A percentile compares a stretch with the other conserved stretches of the same genome.
Conservation (phyloP, 331 rosid genomes). For the Telfairia occidentalis region DNA sequence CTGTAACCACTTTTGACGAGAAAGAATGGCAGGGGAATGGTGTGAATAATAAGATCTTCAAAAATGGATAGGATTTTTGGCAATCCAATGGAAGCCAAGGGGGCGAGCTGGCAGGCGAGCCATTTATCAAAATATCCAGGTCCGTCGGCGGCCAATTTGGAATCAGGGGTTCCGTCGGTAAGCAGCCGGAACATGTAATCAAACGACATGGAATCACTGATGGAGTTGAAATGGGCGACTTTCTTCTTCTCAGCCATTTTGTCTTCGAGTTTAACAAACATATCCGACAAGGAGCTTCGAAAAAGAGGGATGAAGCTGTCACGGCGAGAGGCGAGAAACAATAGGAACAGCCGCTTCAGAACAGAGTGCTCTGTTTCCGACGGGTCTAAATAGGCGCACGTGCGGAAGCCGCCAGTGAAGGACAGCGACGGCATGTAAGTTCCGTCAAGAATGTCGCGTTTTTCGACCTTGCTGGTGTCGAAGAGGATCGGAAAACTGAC, state of each 20-base stretch:
- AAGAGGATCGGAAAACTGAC: slow-evolving; percentile 45
- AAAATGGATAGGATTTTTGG: slow-evolving; percentile 25
- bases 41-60: slow-evolving; percentile 28
- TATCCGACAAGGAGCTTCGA: slow-evolving; percentile 21
- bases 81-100: slow-evolving; percentile 28
- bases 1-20: background rate
- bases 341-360: slow-evolving; percentile 33
- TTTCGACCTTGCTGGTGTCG: slow-evolving; percentile 47
- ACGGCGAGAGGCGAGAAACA: slow-evolving; percentile 35
- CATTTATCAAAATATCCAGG: slow-evolving; percentile 25
- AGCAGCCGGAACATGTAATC: slow-evolving; percentile 38
- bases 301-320: slow-evolving; percentile 33
- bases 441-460: slow-evolving; percentile 58
- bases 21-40: background rate
- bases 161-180: slow-evolving; percentile 23
- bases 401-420: slow-evolving; percentile 60
- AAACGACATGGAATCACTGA: slow-evolving; percentile 32
- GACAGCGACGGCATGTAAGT: slow-evolving; percentile 68
- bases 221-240: slow-evolving; percentile 31
- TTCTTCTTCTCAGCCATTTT: slow-evolving; percentile 13
- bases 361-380: slow-evolving; percentile 45
- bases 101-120: slow-evolving; percentile 46
- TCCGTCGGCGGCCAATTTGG: slow-evolving; percentile 28
- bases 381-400: slow-evolving; percentile 57
- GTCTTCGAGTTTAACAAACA: slow-evolving; percentile 35